phyloP scores from a whole-genome alignment of 768 basidiomycete species.

The Leccinum barrowsii region DNA sequence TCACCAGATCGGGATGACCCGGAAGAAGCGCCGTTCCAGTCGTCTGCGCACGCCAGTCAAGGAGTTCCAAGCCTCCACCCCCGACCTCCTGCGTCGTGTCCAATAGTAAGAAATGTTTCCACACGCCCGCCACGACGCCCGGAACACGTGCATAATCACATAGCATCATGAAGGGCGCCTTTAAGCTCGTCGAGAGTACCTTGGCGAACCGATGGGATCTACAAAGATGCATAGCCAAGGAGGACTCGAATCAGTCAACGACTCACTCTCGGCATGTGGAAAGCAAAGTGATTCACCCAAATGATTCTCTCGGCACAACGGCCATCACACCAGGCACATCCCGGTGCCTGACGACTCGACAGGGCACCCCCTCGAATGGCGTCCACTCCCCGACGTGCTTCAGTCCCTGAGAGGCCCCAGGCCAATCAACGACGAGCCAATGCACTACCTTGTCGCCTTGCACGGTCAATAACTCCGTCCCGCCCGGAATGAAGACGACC shows the following conservation, averaged over 20 bases:
- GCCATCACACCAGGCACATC: slow-evolving; percentile 19
- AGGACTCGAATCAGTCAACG: not conserved
- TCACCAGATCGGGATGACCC: slow-evolving; percentile 18
- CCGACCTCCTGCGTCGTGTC: slow-evolving; percentile 20
- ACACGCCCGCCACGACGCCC: slow-evolving; percentile 24
- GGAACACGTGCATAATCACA: slow-evolving; percentile 23
- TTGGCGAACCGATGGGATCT: slow-evolving; percentile 18
- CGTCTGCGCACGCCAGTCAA: slow-evolving; percentile 26
- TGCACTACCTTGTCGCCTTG: slow-evolving; percentile 23
- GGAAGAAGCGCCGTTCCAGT: slow-evolving; percentile 26
- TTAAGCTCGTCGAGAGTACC: slow-evolving; percentile 17
- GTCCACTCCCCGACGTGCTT: slow-evolving; percentile 22
- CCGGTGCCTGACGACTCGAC: slow-evolving; percentile 21
- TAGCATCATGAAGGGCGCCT: slow-evolving; percentile 20
- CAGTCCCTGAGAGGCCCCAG: slow-evolving; percentile 12
- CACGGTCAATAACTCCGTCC: slow-evolving; percentile 26
- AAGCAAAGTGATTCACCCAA: not conserved
- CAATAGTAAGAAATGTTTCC: slow-evolving; percentile 20
- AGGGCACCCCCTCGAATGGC: slow-evolving; percentile 11
- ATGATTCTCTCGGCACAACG: slow-evolving; percentile 15
- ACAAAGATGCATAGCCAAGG: not conserved
- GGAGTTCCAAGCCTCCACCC: slow-evolving; percentile 24
- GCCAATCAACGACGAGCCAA: slow-evolving; percentile 20
- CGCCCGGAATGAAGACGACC: slow-evolving; percentile 25
- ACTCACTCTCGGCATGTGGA: not conserved